Evolutionary conservation across 257 asterid species (phyloP).

Genomic region (Jacaranda mimosifolia): DNA sequence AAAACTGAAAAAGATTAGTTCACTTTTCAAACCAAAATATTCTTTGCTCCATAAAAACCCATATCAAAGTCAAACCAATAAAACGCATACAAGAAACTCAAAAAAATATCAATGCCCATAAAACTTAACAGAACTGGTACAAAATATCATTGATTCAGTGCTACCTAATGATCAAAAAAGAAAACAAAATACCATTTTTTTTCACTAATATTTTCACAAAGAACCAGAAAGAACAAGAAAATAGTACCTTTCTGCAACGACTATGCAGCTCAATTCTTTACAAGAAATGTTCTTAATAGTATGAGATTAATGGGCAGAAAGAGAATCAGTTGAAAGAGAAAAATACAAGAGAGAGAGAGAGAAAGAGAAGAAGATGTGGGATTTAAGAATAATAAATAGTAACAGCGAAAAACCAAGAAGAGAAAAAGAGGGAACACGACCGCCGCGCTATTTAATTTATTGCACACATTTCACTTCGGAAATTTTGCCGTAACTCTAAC

Average conservation of each 20-base stretch:
- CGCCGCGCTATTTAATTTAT: conserved; percentile 49
- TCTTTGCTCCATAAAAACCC: conserved; percentile 12
- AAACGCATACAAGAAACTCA: conserved; percentile 3
- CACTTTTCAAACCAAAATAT: conserved; percentile 36
- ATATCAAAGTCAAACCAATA: conserved; percentile 33
- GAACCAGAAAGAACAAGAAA: neutral
- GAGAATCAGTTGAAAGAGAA: conserved; percentile 19
- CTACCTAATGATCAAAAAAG: neutral
- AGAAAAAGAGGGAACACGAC: conserved; percentile 46
- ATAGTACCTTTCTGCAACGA: conserved; percentile 36
- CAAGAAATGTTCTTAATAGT: conserved; percentile 20
- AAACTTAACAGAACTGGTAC: neutral
- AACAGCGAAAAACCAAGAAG: conserved; percentile 40
- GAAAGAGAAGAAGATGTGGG: conserved; percentile 19
- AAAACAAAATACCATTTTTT: neutral
- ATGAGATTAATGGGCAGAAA: neutral
- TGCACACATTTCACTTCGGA: conserved; percentile 34
- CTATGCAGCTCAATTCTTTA: conserved; percentile 17
- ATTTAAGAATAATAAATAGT: conserved; percentile 34
- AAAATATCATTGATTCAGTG: neutral
- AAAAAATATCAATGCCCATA: neutral
- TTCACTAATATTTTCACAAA: neutral
- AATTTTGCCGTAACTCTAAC: conserved; percentile 63
- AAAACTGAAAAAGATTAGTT: neutral
- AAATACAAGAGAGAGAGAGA: neutral